phyloP scores from a whole-genome alignment of 768 basidiomycete species.

The Vishniacozyma victoriae region DNA sequence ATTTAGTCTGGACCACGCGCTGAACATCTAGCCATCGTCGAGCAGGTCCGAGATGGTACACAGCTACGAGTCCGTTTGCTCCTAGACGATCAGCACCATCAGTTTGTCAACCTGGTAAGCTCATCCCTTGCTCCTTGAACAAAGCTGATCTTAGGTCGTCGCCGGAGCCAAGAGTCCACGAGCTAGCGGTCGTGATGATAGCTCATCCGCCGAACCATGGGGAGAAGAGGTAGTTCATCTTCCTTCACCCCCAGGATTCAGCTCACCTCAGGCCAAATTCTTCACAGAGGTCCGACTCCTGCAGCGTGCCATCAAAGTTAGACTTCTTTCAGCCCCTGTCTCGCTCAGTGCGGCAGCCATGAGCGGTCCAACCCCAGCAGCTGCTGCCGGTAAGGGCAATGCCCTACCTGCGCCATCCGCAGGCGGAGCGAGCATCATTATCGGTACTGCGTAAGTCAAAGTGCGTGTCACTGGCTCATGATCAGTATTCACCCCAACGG shows the following conservation, averaged over 20 bases:
- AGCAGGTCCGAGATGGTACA: conserved; percentile 87
- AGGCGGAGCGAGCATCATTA: conserved; percentile 74
- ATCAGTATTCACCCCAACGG: conserved; percentile 73
- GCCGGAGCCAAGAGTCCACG: conserved; percentile 47
- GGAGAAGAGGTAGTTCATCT: conserved; percentile 70
- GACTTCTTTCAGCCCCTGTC: conserved; percentile 50
- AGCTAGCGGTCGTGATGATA: conserved; percentile 35
- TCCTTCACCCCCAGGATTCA: not conserved
- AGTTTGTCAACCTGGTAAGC: conserved; percentile 71
- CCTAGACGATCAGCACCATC: conserved; percentile 82
- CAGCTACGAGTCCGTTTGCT: conserved; percentile 81
- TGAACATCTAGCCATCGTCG: conserved; percentile 67
- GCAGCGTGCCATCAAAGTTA: conserved; percentile 45
- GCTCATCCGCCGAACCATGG: conserved; percentile 58
- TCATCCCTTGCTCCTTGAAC: conserved; percentile 43
- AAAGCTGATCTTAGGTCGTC: conserved; percentile 19
- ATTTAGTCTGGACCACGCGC: not conserved
- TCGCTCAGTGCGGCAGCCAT: conserved; percentile 69
- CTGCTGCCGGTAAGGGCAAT: conserved; percentile 46
- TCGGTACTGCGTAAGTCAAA: conserved; percentile 56
- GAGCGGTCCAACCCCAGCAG: conserved; percentile 77
- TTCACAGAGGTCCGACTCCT: conserved; percentile 65
- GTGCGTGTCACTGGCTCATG: not conserved
- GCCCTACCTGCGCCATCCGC: conserved; percentile 50
- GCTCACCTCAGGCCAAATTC: conserved; percentile 79